These are phyloP conservation scores for Lunularia cruciata DNA, from an alignment of 225 moss, liverwort and hornwort genomes.

Conservation along the genomic window DNA sequence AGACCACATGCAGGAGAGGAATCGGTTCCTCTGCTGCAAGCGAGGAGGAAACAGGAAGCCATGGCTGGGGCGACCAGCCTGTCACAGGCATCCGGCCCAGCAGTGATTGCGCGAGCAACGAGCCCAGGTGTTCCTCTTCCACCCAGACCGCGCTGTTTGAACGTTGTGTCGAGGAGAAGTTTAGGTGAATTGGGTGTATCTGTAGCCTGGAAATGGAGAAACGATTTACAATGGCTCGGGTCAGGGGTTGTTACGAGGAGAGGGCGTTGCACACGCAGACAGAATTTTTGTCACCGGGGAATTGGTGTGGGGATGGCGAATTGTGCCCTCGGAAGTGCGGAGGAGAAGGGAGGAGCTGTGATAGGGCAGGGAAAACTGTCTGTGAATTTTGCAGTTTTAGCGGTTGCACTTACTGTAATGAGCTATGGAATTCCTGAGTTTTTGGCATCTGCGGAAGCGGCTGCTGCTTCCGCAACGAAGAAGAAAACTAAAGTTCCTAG, in stretches of 20 bases:
- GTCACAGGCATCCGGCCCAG: slow-evolving; percentile 4
- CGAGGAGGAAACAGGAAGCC: neutral
- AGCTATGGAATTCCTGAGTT: slow-evolving; percentile 62
- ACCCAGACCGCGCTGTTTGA: neutral
- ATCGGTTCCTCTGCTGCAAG: neutral
- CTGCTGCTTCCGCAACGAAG: slow-evolving; percentile 45
- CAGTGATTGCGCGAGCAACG: neutral
- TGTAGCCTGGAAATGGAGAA: neutral
- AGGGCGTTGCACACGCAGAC: neutral
- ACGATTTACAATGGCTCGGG: neutral
- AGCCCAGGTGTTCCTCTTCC: neutral
- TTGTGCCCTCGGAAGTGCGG: neutral
- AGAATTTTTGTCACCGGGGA: neutral
- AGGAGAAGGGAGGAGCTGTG: neutral
- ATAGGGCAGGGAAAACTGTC: neutral
- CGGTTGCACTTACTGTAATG: slow-evolving; percentile 34
- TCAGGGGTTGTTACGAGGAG: neutral
- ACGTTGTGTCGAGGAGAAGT: neutral
- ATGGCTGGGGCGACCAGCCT: slow-evolving; percentile 18
- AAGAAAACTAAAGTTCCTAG: slow-evolving; percentile 62
- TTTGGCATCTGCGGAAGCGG: slow-evolving; percentile 56
- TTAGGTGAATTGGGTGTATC: neutral
- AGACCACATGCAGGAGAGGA: no score
- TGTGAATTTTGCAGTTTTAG: slow-evolving; percentile 20
- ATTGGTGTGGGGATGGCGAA: neutral